Base-by-base conservation (phyloP, 1,139 yeast species). In the Candida glucosophila region DNA sequence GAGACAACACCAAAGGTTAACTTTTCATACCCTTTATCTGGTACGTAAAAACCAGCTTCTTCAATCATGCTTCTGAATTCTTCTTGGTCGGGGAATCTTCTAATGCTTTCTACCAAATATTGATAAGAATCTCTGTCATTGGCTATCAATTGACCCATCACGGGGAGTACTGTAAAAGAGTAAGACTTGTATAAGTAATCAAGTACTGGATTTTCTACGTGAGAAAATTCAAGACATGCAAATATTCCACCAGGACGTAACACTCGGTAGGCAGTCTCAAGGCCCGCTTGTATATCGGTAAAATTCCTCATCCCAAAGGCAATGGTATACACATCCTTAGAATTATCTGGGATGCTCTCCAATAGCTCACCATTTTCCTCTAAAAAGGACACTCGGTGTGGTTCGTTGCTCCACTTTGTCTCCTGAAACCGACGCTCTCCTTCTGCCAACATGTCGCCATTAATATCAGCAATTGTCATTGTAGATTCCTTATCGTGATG, bases 241-340 rank as follows among this genome's bases (percentile, higher is more conserved):
- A 90, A 92, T 26, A 92, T 83, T 44, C 99, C 99, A 46, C 99
- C 98, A n/a, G 96, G 98, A 54, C 80, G 83, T 47, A 90, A 70
- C 16, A 88, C 93, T 43, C 99, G 73, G 60, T 88, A 82, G 17
- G 98, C 98, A 14, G 96, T 81, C 42, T 81, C 70, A 43, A 90
- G 69, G 16, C 97, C 98, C 6, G 85, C 86, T 55, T 88, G 96
- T 39, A 90, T 78, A 48, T 90, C 69, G 32, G 99, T 90, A 52
- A 92, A 92, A 55, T 90, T 90, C 55, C 99, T 74, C 47, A 92
- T 92, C 29, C 99, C 98, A 51, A 92, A 90, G 3, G 97, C 94
- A 43, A 90, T 86, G 3, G 99, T 90, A 55, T 90, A 90, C 23
- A 92, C 76, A 49, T 90, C 98, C 56, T 88, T 90, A 4, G 95